Evolutionary conservation across 805 yeast species (phyloP).

Genomic region (Sugiyamaella valdiviana): DNA sequence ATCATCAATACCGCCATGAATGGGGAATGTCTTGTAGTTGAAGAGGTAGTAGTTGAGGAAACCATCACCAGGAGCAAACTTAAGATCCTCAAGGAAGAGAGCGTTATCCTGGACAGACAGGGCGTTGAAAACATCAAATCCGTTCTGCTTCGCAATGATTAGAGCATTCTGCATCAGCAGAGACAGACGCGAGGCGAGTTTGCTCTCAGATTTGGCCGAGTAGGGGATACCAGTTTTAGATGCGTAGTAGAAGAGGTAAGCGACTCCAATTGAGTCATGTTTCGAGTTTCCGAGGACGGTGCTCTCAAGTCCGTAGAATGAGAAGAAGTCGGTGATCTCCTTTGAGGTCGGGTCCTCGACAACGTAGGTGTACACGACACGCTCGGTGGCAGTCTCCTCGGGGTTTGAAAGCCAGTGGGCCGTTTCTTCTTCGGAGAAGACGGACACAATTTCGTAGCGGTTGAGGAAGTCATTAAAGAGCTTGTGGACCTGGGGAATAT

Average conservation of each 20-base stretch:
- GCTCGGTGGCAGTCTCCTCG: slow-evolving; percentile 38
- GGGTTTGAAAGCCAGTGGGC: slow-evolving; percentile 66
- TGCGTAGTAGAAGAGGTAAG: slow-evolving; percentile 87
- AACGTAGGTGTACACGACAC: slow-evolving; percentile 71
- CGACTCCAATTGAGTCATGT: slow-evolving; percentile 69
- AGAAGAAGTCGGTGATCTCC: slow-evolving; percentile 77
- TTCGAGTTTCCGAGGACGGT: slow-evolving; percentile 59
- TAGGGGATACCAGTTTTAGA: slow-evolving; percentile 36
- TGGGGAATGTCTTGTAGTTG: slow-evolving; percentile 78
- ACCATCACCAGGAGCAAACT: slow-evolving; percentile 94
- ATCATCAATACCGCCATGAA: slow-evolving; percentile 71
- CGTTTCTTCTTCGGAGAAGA: slow-evolving; percentile 61
- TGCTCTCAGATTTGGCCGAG: slow-evolving; percentile 36
- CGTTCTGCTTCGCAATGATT: slow-evolving; percentile 57
- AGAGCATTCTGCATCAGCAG: slow-evolving; percentile 67
- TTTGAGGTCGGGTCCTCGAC: slow-evolving; percentile 49
- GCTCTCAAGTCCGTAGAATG: slow-evolving; percentile 85
- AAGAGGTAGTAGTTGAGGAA: slow-evolving; percentile 82
- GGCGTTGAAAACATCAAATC: slow-evolving; percentile 91
- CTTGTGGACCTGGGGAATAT: slow-evolving; percentile 56
- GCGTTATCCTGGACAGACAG: slow-evolving; percentile 86
- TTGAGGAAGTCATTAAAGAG: slow-evolving; percentile 58
- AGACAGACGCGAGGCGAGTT: slow-evolving; percentile 53
- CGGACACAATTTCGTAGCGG: slow-evolving; percentile 67
- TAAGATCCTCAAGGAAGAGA: slow-evolving; percentile 69